phyloP scores from a whole-genome alignment of 1,139 yeast genomes.

The Kazachstania sp. region DNA sequence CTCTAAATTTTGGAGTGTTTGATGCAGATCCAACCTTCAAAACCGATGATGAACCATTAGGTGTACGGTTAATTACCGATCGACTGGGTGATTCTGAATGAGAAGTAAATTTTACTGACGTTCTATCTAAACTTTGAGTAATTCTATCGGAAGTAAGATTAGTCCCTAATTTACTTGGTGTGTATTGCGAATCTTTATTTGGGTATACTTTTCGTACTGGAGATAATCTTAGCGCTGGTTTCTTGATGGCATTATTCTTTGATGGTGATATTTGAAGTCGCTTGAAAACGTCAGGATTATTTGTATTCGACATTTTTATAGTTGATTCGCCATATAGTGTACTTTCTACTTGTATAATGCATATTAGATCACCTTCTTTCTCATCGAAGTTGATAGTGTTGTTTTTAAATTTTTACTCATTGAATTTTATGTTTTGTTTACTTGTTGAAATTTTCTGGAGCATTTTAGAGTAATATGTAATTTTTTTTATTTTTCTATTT shows the following conservation, averaged over 20 bases:
- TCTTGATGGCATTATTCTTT: conserved; percentile 14
- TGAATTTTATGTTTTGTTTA: conserved; percentile 1
- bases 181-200: conserved; percentile 10
- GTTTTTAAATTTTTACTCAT: no score
- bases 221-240: conserved; percentile 23
- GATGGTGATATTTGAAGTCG: conserved; percentile 23
- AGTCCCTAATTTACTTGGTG: conserved; percentile 19
- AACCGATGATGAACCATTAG: background rate
- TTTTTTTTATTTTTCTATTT: background rate
- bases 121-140: conserved; percentile 8
- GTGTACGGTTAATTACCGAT: background rate
- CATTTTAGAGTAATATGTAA: background rate
- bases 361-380: no score
- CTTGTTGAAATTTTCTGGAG: background rate
- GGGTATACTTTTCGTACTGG: conserved; percentile 9
- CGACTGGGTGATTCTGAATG: background rate
- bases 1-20: background rate
- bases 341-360: background rate
- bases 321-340: background rate
- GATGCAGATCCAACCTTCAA: background rate
- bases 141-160: conserved; percentile 13
- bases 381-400: background rate
- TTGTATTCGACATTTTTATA: background rate
- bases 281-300: conserved; percentile 16
- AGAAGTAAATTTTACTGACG: background rate